These are phyloP conservation scores for Arabidopsis hybrid DNA, from an alignment of 441 rosid genomes.

Conservation along the genomic window DNA sequence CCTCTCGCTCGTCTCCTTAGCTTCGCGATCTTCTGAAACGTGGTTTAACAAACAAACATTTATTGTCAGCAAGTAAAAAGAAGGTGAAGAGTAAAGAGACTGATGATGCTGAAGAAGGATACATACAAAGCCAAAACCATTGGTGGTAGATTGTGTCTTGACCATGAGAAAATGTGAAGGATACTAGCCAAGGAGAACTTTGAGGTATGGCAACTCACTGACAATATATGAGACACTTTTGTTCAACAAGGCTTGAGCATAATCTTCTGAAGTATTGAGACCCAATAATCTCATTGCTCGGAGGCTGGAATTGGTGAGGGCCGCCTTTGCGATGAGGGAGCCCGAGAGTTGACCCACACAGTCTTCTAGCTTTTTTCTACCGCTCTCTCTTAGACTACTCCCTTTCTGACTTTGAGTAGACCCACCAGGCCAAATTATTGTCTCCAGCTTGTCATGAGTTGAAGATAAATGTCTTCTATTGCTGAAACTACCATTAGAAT, in stretches of 20 bases:
- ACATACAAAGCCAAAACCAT: conserved; percentile 50
- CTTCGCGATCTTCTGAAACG: conserved; percentile 41
- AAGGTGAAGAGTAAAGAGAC: not conserved
- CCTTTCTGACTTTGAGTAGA: conserved; percentile 32
- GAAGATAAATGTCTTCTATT: conserved; percentile 33
- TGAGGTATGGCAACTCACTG: conserved; percentile 43
- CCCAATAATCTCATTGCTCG: not conserved
- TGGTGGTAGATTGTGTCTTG: conserved; percentile 22
- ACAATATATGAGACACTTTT: conserved; percentile 38
- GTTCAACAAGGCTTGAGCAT: conserved; percentile 36
- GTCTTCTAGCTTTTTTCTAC: conserved; percentile 35
- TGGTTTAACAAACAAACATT: not conserved
- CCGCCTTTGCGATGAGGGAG: conserved; percentile 7
- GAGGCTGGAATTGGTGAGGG: not conserved
- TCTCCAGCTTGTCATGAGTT: conserved; percentile 28
- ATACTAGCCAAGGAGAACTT: conserved; percentile 34
- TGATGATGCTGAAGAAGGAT: not conserved
- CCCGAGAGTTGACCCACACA: conserved; percentile 26
- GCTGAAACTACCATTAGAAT: conserved; percentile 28
- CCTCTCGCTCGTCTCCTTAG: conserved; percentile 37
- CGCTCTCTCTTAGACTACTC: not conserved
- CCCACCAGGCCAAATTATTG: conserved; percentile 48
- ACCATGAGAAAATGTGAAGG: conserved; percentile 34
- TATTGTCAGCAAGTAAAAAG: not conserved
- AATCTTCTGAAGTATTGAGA: conserved; percentile 20